Evolutionary conservation across 2,329 filamentous ascomycete species (phyloP).

Genomic region (Pseudogymnoascus sp.): DNA sequence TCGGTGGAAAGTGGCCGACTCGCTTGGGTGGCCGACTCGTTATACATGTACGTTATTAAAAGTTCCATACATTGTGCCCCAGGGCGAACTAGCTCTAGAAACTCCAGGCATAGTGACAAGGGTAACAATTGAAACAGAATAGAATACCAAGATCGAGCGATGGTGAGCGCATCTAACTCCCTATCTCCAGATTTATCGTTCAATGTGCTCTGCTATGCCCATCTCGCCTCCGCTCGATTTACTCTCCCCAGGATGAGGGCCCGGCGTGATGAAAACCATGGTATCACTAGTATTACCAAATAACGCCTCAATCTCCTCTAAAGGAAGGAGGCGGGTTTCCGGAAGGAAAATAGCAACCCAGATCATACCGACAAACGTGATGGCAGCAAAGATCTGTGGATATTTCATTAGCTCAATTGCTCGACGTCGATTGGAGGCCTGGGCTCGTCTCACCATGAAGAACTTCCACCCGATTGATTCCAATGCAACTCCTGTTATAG

Average conservation of each 20-base stretch:
- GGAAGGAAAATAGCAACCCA: background rate
- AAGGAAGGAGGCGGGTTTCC: conserved; percentile 10
- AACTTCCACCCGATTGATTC: conserved; percentile 10
- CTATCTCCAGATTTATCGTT: too few species aligned
- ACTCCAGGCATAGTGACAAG: too few species aligned
- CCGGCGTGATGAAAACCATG: background rate
- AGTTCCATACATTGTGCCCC: too few species aligned
- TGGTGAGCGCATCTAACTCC: too few species aligned
- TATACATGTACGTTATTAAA: background rate
- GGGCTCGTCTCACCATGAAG: conserved; percentile 11
- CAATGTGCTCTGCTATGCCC: too few species aligned
- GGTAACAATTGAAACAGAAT: too few species aligned
- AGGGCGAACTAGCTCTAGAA: too few species aligned
- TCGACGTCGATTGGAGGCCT: background rate
- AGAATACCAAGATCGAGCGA: too few species aligned
- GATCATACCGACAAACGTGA: background rate
- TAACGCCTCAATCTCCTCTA: conserved; percentile 12
- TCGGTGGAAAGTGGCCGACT: too few species aligned
- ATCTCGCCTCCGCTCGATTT: too few species aligned
- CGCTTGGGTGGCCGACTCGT: too few species aligned
- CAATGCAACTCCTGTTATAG: conserved; percentile 2
- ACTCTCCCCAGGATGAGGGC: too few species aligned
- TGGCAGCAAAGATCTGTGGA: background rate
- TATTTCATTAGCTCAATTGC: background rate
- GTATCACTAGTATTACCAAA: conserved; percentile 10